Evolutionary conservation across 768 basidiomycete genomes (phyloP).

Genomic region (Russula dissimulans): DNA sequence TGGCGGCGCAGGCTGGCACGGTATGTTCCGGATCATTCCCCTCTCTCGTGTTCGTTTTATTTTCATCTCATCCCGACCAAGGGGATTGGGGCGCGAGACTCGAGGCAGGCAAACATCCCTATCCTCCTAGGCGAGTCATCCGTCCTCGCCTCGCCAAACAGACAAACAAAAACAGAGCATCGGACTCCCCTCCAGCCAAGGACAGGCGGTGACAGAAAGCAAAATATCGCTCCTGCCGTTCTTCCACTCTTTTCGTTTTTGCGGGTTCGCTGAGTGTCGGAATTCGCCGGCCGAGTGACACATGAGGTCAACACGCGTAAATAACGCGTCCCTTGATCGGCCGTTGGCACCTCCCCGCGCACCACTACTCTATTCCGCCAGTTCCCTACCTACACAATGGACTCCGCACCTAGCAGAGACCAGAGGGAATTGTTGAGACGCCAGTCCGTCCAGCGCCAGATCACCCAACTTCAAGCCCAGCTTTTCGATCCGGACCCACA

Average conservation of each 20-base stretch:
- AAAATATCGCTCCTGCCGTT: too few species aligned
- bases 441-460: slow-evolving; percentile 44
- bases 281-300: neutral
- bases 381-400: slow-evolving; percentile 31
- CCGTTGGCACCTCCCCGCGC: too few species aligned
- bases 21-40: slow-evolving; percentile 18
- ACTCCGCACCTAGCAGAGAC: slow-evolving; percentile 40
- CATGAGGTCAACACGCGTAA: slow-evolving; percentile 20
- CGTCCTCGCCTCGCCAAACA: too few species aligned
- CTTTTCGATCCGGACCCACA: slow-evolving; percentile 32
- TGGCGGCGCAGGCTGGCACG: slow-evolving; percentile 11
- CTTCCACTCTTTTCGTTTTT: neutral
- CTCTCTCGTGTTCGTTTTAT: neutral
- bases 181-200: too few species aligned
- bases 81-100: too few species aligned
- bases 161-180: too few species aligned
- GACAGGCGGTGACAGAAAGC: too few species aligned
- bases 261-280: slow-evolving; percentile 18
- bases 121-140: too few species aligned
- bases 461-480: slow-evolving; percentile 47
- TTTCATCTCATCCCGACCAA: neutral
- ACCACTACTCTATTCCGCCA: too few species aligned
- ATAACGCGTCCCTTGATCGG: slow-evolving; percentile 18
- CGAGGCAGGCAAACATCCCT: too few species aligned
- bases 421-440: slow-evolving; percentile 35